A percentile compares a stretch with the other conserved stretches of the same genome.
phyloP scores from a whole-genome alignment of 2,329 filamentous ascomycete genomes.

The Cyphellophora attinorum region DNA sequence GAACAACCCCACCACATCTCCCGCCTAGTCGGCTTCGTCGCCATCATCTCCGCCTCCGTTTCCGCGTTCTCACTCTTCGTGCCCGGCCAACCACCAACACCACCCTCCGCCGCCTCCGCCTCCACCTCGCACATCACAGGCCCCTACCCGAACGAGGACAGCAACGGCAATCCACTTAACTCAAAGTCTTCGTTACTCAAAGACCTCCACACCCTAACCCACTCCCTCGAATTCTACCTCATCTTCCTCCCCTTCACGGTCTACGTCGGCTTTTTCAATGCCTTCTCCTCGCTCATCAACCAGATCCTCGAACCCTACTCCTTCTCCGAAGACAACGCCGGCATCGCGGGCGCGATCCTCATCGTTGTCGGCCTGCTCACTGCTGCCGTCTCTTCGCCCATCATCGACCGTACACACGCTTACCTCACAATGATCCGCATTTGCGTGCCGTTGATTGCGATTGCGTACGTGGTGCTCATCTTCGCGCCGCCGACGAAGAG shows the following conservation, averaged over 20 bases:
- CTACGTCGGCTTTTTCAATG: conserved; percentile 92
- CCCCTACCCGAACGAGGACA: conserved; percentile 38
- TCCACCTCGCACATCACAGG: conserved; percentile 43
- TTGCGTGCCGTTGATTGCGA: conserved; percentile 62
- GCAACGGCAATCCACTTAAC: conserved; percentile 41
- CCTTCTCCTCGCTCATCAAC: conserved; percentile 75
- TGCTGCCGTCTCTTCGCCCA: conserved; percentile 66
- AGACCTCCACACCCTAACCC: conserved; percentile 37
- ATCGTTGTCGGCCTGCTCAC: conserved; percentile 78
- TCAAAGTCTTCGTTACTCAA: conserved; percentile 13
- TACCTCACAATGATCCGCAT: conserved; percentile 66
- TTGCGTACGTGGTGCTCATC: conserved; percentile 67
- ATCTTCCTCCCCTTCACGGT: conserved; percentile 70
- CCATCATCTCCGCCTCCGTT: conserved; percentile 66
- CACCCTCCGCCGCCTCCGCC: conserved; percentile 53
- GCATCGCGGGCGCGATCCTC: conserved; percentile 79
- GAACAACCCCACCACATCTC: conserved; percentile 55
- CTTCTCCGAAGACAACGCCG: conserved; percentile 73
- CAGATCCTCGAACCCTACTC: conserved; percentile 83
- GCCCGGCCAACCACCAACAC: conserved; percentile 65
- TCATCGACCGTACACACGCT: conserved; percentile 75
- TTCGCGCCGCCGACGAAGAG: conserved; percentile 62
- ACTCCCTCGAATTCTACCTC: conserved; percentile 66
- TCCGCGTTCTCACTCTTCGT: conserved; percentile 73
- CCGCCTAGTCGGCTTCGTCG: conserved; percentile 72